Conservation (phyloP, 495 filamentous ascomycete species). For the Talaromyces borbonicus region DNA sequence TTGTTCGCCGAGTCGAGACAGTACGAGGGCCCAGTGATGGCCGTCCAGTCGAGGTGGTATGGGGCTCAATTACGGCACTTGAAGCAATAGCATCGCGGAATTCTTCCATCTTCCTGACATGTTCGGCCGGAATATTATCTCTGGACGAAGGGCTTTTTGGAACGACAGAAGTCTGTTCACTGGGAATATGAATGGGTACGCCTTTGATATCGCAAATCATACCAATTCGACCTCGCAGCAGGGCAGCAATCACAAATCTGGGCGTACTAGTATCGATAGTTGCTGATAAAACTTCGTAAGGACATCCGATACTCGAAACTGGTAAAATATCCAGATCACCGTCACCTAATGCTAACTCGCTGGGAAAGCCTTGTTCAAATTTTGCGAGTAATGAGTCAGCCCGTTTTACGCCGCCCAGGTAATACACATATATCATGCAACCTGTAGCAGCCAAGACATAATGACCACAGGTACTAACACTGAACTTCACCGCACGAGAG, state of each 20-base stretch:
- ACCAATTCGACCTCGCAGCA: slow-evolving; percentile 53
- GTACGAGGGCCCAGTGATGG: slow-evolving; percentile 3
- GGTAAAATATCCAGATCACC: slow-evolving; percentile 25
- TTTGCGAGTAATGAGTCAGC: slow-evolving; percentile 9
- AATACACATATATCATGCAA: slow-evolving; percentile 52
- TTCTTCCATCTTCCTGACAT: background rate
- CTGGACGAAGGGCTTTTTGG: background rate
- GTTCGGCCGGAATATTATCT: background rate
- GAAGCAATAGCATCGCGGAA: slow-evolving; percentile 7
- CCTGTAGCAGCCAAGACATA: slow-evolving; percentile 50
- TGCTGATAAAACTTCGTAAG: slow-evolving; percentile 47
- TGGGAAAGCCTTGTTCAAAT: slow-evolving; percentile 1
- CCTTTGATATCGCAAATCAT: slow-evolving; percentile 48
- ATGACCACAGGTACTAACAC: slow-evolving; percentile 48
- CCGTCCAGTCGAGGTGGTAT: background rate
- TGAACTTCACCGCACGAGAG: slow-evolving; percentile 28
- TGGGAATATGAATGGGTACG: background rate
- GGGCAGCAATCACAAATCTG: slow-evolving; percentile 48
- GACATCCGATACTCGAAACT: slow-evolving; percentile 49
- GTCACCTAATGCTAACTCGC: slow-evolving; percentile 2
- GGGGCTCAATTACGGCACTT: slow-evolving; percentile 3
- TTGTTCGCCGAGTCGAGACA: slow-evolving; percentile 3
- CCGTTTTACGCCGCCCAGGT: slow-evolving; percentile 26
- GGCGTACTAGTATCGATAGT: slow-evolving; percentile 54
- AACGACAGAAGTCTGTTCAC: background rate